A percentile compares a stretch with the other conserved stretches of the same genome.
Evolutionary conservation across 345 rosid species (phyloP).

Genomic region (Brassica incana): DNA sequence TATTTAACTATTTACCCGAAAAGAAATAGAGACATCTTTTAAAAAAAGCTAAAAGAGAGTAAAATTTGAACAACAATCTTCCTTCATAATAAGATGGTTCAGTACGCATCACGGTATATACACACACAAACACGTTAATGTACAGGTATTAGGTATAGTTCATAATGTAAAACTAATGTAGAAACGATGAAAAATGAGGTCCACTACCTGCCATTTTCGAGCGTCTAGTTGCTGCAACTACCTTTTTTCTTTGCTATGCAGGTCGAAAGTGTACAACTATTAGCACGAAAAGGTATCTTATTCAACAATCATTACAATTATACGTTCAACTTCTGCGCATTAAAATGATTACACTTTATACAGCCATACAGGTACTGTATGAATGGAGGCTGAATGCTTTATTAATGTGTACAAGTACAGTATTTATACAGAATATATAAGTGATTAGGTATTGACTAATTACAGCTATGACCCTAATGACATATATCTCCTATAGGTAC

Average conservation of each 20-base stretch:
- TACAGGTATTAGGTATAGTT: not conserved
- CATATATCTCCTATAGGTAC: too few species aligned
- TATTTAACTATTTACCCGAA: not conserved
- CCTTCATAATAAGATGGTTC: not conserved
- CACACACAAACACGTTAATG: constrained; percentile 7
- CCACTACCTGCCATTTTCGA: constrained; percentile 21
- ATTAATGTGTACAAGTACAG: too few species aligned
- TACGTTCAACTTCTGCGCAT: constrained; percentile 5
- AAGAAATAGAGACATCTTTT: not conserved
- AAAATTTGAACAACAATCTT: not conserved
- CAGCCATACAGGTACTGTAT: constrained; percentile 12
- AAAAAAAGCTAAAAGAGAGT: not conserved
- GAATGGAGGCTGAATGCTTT: too few species aligned
- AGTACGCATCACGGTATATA: constrained; percentile 6
- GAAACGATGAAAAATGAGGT: constrained; percentile 19
- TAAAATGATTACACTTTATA: constrained; percentile 23
- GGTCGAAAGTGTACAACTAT: constrained; percentile 26
- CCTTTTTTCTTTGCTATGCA: constrained; percentile 23
- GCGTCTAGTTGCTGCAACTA: constrained; percentile 1
- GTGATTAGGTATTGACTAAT: too few species aligned
- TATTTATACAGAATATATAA: too few species aligned
- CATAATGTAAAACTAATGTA: constrained; percentile 19
- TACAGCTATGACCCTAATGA: too few species aligned
- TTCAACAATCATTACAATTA: constrained; percentile 19
- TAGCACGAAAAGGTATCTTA: constrained; percentile 14